Base-by-base conservation (phyloP, 345 rosid species). In the Citrus cavaleriei region DNA sequence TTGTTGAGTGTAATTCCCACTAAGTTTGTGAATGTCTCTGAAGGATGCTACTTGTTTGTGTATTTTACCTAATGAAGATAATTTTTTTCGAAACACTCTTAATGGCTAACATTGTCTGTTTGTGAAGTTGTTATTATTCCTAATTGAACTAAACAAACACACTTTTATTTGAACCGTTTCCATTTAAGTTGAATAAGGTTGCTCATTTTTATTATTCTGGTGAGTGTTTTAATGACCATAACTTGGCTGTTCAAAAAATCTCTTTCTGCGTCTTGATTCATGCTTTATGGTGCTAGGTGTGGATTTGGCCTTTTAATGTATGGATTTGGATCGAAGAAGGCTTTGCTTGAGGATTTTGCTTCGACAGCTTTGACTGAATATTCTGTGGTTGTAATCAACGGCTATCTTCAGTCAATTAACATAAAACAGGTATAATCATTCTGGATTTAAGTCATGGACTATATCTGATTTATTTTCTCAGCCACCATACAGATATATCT, bases 261-360 rank as follows among this genome's bases (percentile, higher is more conserved):
- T 37, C 4, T 37, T 40, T 27, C n/a, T 10, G 40, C 28, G 0
- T 62, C 22, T 63, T 30, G 54, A 28, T 28, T 42, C 77, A n/a
- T 37, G 6, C 72, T 69, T 35, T 54, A 80, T 64, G 59, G 75
- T 77, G 55, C 49, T 72, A 92, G 97, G 92, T 90, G 92, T 77
- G 98, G 97, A 70, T 93, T 94, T 87, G 97, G 98, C 81, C 93
- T 94, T 86, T 82, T 93, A 59, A 89, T 89, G 92, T 92, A 91
- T 76, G 99, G 99, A 12, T 94, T 96, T 85, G 99, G 99, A 82
- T 95, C 97, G 25, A 95, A 95, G 84, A 95, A 89, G 79, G 83
- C 86, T 22, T 80, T 91, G 60, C 40, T 96, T 58, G 97, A 96
- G 83, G 95, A 96, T 84, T 96, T 96, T 85, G 97, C 97, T 78